Conservation (phyloP, 352 stramenopile species). For the Phytophthora litchii region DNA sequence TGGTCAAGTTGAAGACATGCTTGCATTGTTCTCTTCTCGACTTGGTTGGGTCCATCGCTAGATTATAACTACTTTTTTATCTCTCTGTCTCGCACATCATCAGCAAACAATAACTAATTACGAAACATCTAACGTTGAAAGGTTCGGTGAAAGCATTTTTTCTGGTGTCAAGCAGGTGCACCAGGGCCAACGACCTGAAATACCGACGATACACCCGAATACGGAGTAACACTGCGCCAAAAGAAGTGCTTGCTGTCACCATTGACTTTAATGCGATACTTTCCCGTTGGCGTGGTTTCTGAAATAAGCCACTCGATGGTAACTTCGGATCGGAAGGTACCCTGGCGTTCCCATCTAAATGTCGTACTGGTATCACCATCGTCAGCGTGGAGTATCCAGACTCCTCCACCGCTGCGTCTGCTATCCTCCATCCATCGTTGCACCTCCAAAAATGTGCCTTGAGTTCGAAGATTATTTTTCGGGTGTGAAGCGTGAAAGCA, state of each 20-base stretch:
- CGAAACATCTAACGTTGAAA: neutral
- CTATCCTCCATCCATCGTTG: constrained; percentile 65
- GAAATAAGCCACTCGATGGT: constrained; percentile 79
- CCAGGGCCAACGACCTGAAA: constrained; percentile 49
- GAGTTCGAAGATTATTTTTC: constrained; percentile 82
- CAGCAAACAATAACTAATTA: constrained; percentile 3
- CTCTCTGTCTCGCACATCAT: neutral
- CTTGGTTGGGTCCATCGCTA: neutral
- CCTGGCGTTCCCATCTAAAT: constrained; percentile 75
- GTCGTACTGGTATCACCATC: constrained; percentile 78
- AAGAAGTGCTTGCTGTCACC: constrained; percentile 80
- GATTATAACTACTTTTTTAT: neutral
- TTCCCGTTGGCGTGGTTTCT: constrained; percentile 43
- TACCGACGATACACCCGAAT: constrained; percentile 61
- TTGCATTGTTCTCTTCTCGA: neutral
- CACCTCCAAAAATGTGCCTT: constrained; percentile 82
- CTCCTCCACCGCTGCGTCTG: constrained; percentile 38
- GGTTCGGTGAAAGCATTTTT: neutral
- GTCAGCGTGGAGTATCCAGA: constrained; percentile 79
- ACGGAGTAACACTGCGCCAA: constrained; percentile 47
- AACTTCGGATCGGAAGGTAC: constrained; percentile 69
- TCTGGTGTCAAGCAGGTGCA: constrained; percentile 15
- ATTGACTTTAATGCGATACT: constrained; percentile 83
- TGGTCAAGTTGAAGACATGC: constrained; percentile 4
- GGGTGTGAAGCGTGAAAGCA: constrained; percentile 80